Evolutionary conservation across 2,329 filamentous ascomycete genomes (phyloP), one percentile per base, ranked within the genome.

Genomic region (Knufia petricola): DNA sequence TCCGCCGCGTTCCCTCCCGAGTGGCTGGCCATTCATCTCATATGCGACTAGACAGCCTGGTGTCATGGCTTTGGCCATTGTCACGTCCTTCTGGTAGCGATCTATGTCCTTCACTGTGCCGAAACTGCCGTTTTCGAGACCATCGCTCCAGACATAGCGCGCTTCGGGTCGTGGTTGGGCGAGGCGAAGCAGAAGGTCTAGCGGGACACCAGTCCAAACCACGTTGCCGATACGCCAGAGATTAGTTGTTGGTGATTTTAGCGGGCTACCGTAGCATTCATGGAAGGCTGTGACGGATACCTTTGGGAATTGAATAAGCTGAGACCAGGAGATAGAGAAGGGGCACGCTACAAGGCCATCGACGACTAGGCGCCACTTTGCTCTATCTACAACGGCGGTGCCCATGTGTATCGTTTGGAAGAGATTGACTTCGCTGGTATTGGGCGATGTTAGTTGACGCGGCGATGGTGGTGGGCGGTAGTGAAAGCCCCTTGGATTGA

Each of bases 321-420:
- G 53, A 1, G 46, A n/a, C 6, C 63, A 57, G 9, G 54, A 59
- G 3, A 65, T 43, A 3, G 55, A 48, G 46, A 62, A 61, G 0
- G 62, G 61, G 1, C 47, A 42, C 7, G 58, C 37, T 1, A 67
- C 62, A 2, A 65, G 53, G 2, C 64, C 65, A 42, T 62, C 59
- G 13, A 66, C 48, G 0, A 61, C 51, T 2, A 67, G 57, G 3
- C 52, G 49, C 58, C 61, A 66, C n/a, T 52, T 55, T 0, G 54
- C 17, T 6, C 53, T 20, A 19, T 64, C 57, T 12, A 67, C 54
- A 2, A 60, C 54, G 2, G 63, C 59, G 6, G 53, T 53, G 2
- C 63, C 64, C 60, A 66, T 63, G 49, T 67, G 64, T 10, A 64
- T 61, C 1, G 63, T 66, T 34, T 65, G 63, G 48, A 67, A 67